Conservation (phyloP, 2,329 filamentous ascomycete species). For the Aspergillus arachidicola region DNA sequence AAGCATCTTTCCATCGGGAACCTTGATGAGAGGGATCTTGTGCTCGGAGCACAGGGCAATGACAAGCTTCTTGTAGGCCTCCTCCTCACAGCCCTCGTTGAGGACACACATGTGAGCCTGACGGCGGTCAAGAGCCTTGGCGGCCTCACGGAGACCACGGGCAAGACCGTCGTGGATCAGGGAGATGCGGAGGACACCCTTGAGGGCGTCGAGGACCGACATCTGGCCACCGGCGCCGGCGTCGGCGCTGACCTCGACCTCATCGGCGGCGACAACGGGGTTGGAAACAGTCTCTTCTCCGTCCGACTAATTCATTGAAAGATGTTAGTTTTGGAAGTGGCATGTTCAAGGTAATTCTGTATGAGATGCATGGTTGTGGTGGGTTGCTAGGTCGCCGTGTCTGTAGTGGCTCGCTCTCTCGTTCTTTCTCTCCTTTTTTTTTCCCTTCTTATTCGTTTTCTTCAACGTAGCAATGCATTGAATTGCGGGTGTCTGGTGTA, state of each 20-base stretch:
- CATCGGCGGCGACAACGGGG: constrained; percentile 70
- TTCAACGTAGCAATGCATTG: not conserved
- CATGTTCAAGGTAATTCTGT: constrained; percentile 2
- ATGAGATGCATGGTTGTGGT: not conserved
- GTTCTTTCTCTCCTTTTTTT: not conserved
- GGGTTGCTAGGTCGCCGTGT: not conserved
- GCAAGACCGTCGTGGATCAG: constrained; percentile 99
- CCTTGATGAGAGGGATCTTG: constrained; percentile 99
- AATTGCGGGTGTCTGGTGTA: not conserved
- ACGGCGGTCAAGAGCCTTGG: constrained; percentile 97
- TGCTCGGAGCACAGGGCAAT: constrained; percentile 98
- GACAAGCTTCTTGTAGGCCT: constrained; percentile 99
- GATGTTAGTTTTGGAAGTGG: constrained; percentile 11
- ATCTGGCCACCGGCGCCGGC: constrained; percentile 71
- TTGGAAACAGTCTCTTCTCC: constrained; percentile 95
- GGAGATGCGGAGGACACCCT: constrained; percentile 97
- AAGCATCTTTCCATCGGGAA: constrained; percentile 98
- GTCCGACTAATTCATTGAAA: constrained; percentile 73
- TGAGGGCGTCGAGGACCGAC: constrained; percentile 97
- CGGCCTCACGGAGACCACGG: constrained; percentile 95
- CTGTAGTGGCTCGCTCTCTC: not conserved
- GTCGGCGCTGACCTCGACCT: constrained; percentile 96
- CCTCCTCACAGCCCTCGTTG: constrained; percentile 99
- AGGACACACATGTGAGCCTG: constrained; percentile 99
- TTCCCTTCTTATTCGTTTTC: not conserved